phyloP scores from a whole-genome alignment of 2,329 filamentous ascomycete species.

The Colletotrichum tanaceti region DNA sequence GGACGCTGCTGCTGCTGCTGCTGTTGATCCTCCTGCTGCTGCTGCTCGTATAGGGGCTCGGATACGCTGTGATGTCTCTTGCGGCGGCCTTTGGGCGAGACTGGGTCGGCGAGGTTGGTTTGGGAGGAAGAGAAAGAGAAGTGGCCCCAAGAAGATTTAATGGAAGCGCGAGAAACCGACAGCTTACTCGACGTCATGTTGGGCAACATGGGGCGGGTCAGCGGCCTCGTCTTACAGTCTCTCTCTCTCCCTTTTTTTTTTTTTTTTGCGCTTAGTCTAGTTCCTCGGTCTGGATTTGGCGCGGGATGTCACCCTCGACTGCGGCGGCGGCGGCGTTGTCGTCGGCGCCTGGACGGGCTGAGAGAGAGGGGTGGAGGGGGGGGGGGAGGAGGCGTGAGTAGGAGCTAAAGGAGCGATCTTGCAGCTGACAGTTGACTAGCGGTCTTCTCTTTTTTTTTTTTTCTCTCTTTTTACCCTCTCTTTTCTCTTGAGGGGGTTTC shows the following conservation, averaged over 20 bases:
- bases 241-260: not conserved
- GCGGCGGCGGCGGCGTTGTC: not conserved
- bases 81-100: slow-evolving; percentile 32
- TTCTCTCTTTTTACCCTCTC: not conserved
- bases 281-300: slow-evolving; percentile 29
- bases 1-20: not conserved
- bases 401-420: slow-evolving; percentile 11
- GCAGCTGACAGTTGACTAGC: slow-evolving; percentile 11
- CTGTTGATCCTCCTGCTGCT: not conserved
- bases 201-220: slow-evolving; percentile 45
- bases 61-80: slow-evolving; percentile 39
- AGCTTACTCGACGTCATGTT: slow-evolving; percentile 61
- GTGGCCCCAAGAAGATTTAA: slow-evolving; percentile 51
- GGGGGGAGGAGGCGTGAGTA: not conserved
- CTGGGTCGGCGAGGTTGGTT: slow-evolving; percentile 34
- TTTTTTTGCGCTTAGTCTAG: slow-evolving; percentile 16
- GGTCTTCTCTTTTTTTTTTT: slow-evolving; percentile 6
- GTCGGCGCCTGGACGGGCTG: not conserved
- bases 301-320: slow-evolving; percentile 22
- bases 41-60: slow-evolving; percentile 31
- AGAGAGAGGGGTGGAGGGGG: too few relatives aligned
- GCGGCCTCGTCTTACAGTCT: slow-evolving; percentile 35
- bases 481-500: too few relatives aligned
- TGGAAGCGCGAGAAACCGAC: slow-evolving; percentile 48
- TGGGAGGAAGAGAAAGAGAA: slow-evolving; percentile 49